These are phyloP conservation scores for Suillus lakei DNA, from an alignment of 768 basidiomycete species.

Conservation along the genomic window DNA sequence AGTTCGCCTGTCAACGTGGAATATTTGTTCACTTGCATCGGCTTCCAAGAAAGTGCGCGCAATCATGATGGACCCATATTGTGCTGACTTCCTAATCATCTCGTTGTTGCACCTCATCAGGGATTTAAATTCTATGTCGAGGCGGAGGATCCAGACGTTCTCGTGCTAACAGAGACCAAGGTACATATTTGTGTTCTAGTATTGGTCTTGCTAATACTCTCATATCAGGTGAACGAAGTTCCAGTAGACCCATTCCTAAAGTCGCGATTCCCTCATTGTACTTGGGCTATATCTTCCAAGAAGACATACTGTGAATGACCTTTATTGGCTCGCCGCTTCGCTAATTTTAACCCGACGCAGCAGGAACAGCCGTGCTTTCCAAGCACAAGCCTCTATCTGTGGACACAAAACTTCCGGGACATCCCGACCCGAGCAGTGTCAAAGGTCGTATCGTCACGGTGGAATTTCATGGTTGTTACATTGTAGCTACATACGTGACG, in stretches of 20 bases:
- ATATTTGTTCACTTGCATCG: slow-evolving; percentile 77
- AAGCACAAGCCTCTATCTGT: slow-evolving; percentile 75
- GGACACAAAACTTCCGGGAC: slow-evolving; percentile 70
- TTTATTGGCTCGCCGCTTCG: background rate
- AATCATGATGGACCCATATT: background rate
- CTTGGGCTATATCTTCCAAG: slow-evolving; percentile 78
- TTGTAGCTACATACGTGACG: slow-evolving; percentile 83
- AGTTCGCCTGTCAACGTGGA: slow-evolving; percentile 72
- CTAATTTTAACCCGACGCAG: slow-evolving; percentile 40
- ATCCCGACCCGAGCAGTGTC: slow-evolving; percentile 63
- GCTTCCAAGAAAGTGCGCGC: slow-evolving; percentile 74
- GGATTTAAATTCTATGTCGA: slow-evolving; percentile 84
- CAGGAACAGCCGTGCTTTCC: slow-evolving; percentile 81
- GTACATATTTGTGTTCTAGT: slow-evolving; percentile 33
- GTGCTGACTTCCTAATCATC: background rate
- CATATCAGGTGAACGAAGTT: slow-evolving; percentile 66
- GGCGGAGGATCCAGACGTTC: slow-evolving; percentile 85
- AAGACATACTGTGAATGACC: slow-evolving; percentile 72
- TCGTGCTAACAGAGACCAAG: slow-evolving; percentile 89
- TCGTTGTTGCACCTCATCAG: slow-evolving; percentile 35
- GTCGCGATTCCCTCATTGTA: slow-evolving; percentile 67
- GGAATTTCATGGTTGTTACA: slow-evolving; percentile 73
- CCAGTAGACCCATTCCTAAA: slow-evolving; percentile 64
- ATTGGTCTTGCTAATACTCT: slow-evolving; percentile 7
- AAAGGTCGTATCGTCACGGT: slow-evolving; percentile 83